These are phyloP conservation scores for Talinum fruticosum DNA, from an alignment of 148 eudicot species.

Conservation along the genomic window DNA sequence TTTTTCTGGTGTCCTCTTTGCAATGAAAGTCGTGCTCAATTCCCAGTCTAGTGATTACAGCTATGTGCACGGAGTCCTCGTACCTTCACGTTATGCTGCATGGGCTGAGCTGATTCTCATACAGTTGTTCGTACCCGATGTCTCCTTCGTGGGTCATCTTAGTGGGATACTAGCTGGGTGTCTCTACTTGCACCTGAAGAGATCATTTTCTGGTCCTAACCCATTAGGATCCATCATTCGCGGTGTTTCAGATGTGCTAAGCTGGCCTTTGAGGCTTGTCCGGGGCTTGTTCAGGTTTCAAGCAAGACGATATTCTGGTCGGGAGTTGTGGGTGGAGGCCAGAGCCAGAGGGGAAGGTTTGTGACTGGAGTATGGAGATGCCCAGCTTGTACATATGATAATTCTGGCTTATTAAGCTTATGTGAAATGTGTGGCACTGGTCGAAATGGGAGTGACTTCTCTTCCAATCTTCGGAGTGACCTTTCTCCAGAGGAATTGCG, in stretches of 20 bases:
- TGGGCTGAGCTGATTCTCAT: constrained; percentile 90
- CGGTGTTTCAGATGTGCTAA: constrained; percentile 33
- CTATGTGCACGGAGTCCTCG: constrained; percentile 56
- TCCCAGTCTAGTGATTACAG: constrained; percentile 68
- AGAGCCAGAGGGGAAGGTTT: constrained; percentile 15
- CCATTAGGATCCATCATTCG: constrained; percentile 43
- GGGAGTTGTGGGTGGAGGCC: constrained; percentile 45
- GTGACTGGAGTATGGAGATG: constrained; percentile 61
- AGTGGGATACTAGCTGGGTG: constrained; percentile 91
- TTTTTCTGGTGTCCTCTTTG: constrained; percentile 91
- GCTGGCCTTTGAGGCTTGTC: constrained; percentile 53
- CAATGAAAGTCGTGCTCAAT: constrained; percentile 89
- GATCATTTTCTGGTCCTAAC: constrained; percentile 42
- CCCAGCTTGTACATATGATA: constrained; percentile 70
- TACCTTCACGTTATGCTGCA: constrained; percentile 72
- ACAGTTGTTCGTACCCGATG: constrained; percentile 78
- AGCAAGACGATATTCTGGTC: constrained; percentile 35
- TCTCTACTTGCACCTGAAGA: constrained; percentile 50
- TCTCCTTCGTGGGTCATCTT: constrained; percentile 87
- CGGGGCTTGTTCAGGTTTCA: constrained; percentile 28
- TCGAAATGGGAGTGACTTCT: constrained; percentile 33
- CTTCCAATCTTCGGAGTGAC: constrained; percentile 18
- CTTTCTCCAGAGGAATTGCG: constrained; percentile 67
- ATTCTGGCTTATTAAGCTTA: constrained; percentile 43
- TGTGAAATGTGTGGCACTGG: constrained; percentile 90